phyloP scores from a whole-genome alignment of 2,329 filamentous ascomycete species.

The Plectosphaerella plurivora region DNA sequence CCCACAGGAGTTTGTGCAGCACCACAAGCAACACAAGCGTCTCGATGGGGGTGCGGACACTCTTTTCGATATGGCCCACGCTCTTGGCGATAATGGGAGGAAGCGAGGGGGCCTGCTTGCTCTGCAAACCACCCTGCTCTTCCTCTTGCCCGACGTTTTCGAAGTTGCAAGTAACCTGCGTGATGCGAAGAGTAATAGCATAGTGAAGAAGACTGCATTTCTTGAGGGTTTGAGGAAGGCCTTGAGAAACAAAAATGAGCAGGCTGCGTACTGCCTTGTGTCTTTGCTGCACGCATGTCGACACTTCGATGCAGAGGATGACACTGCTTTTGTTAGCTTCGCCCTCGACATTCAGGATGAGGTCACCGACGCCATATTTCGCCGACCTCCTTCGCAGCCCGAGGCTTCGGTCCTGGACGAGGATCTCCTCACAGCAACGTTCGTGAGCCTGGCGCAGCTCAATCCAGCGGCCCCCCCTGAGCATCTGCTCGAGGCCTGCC shows the following conservation, averaged over 20 bases:
- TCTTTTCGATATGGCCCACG: slow-evolving; percentile 65
- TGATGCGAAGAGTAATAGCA: slow-evolving; percentile 56
- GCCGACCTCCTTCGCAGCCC: slow-evolving; percentile 39
- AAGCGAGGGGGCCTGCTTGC: slow-evolving; percentile 55
- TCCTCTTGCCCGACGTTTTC: slow-evolving; percentile 65
- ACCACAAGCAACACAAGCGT: slow-evolving; percentile 56
- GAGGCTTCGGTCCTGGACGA: slow-evolving; percentile 54
- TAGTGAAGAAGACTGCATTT: slow-evolving; percentile 63
- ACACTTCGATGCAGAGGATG: slow-evolving; percentile 59
- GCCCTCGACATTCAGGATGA: slow-evolving; percentile 68
- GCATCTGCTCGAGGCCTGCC: slow-evolving; percentile 51
- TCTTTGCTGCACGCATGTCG: slow-evolving; percentile 58
- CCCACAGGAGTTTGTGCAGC: slow-evolving; percentile 59
- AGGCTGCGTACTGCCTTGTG: slow-evolving; percentile 63
- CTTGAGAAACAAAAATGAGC: slow-evolving; percentile 60
- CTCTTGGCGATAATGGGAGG: slow-evolving; percentile 52
- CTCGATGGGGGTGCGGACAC: slow-evolving; percentile 64
- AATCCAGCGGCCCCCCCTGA: slow-evolving; percentile 56
- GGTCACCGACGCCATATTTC: slow-evolving; percentile 61
- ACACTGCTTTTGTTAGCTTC: slow-evolving; percentile 61
- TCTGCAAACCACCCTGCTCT: slow-evolving; percentile 57
- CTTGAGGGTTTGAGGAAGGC: slow-evolving; percentile 60
- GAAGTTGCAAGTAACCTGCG: slow-evolving; percentile 65
- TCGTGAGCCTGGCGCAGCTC: slow-evolving; percentile 60
- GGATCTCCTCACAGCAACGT: slow-evolving; percentile 61